These are phyloP conservation scores for Malus asiatica DNA, from an alignment of 306 rosid species.

Conservation along the genomic window DNA sequence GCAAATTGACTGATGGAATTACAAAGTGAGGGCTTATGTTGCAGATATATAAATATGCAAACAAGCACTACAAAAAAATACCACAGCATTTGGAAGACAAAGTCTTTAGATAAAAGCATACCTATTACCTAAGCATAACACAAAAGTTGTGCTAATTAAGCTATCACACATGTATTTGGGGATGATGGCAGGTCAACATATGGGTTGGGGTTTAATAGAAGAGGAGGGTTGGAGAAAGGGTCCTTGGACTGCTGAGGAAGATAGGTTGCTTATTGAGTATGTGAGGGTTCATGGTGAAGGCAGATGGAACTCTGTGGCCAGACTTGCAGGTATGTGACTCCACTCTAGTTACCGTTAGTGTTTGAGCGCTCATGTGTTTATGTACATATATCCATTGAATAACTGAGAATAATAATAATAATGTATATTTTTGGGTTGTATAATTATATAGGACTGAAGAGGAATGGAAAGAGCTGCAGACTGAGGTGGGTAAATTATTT, in stretches of 20 bases:
- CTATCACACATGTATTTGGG: constrained; percentile 39
- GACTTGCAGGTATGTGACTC: constrained; percentile 60
- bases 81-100: constrained; percentile 35
- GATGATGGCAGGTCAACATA: constrained; percentile 47
- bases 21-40: constrained; percentile 25
- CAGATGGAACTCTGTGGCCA: constrained; percentile 94
- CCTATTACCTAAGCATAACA: not conserved
- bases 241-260: constrained; percentile 97
- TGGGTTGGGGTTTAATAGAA: constrained; percentile 59
- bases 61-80: constrained; percentile 28
- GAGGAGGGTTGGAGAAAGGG: constrained; percentile 94
- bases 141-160: not conserved
- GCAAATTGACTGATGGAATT: constrained; percentile 26
- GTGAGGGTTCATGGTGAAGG: constrained; percentile 90
- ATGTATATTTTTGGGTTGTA: not conserved
- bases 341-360: not conserved
- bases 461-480: constrained; percentile 97
- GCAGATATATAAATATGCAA: constrained; percentile 49
- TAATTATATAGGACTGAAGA: constrained; percentile 71
- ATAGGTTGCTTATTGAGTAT: constrained; percentile 73
- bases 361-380: not conserved
- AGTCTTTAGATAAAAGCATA: not conserved
- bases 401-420: not conserved
- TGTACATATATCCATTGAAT: not conserved
- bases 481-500: constrained; percentile 94